phyloP scores from a whole-genome alignment of 2,329 filamentous ascomycete species.

The Aspergillus fijiensis region DNA sequence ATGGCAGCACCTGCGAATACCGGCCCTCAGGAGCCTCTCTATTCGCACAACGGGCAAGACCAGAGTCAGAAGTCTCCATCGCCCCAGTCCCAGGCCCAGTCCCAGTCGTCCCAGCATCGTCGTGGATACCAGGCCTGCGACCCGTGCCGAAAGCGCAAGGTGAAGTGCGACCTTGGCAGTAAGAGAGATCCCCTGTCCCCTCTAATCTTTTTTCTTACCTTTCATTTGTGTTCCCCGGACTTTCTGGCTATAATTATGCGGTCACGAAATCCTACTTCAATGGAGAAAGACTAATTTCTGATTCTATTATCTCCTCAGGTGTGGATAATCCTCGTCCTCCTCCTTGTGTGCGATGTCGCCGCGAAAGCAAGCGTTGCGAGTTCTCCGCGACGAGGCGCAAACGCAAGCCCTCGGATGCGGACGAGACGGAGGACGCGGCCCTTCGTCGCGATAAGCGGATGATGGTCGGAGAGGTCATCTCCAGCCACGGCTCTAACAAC shows the following conservation, averaged over 20 bases:
- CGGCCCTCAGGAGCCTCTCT: constrained; percentile 18
- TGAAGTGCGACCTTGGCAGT: constrained; percentile 52
- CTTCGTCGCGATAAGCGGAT: constrained; percentile 51
- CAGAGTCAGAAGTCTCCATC: constrained; percentile 31
- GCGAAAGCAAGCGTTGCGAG: constrained; percentile 95
- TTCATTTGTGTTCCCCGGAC: constrained; percentile 4
- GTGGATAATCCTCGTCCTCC: constrained; percentile 94
- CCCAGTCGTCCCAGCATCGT: constrained; percentile 37
- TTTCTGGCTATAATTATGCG: too few relatives aligned
- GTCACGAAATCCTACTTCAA: too few relatives aligned
- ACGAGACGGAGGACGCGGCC: constrained; percentile 43
- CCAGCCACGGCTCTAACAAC: constrained; percentile 25
- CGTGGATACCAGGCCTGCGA: constrained; percentile 52
- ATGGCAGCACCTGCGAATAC: constrained; percentile 21
- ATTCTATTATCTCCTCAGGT: constrained; percentile 32
- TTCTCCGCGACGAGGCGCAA: constrained; percentile 94
- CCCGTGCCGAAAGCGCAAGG: constrained; percentile 50
- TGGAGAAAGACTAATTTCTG: not conserved
- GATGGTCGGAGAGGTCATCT: constrained; percentile 50
- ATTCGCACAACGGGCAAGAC: constrained; percentile 19
- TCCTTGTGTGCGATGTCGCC: constrained; percentile 87
- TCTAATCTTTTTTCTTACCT: not conserved
- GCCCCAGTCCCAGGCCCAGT: constrained; percentile 3
- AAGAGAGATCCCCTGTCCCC: constrained; percentile 22
- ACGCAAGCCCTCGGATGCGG: constrained; percentile 65